Conservation (phyloP, 768 basidiomycete species). For the Amanita polypyramis region DNA sequence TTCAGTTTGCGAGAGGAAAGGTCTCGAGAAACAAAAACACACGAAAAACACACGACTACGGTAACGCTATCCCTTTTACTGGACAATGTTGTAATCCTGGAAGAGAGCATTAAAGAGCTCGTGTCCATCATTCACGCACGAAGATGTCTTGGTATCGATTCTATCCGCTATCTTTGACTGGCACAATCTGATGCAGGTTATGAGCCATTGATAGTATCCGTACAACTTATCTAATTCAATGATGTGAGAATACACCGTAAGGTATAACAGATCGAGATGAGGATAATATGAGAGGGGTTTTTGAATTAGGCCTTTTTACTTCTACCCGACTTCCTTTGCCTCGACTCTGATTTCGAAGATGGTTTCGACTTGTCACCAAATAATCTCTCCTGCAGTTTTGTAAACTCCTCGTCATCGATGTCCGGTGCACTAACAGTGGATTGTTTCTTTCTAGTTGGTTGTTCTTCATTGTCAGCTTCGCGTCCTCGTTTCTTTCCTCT, state of each 20-base stretch:
- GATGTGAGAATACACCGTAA: not conserved
- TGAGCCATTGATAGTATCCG: conserved; percentile 7
- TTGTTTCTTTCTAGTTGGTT: conserved; percentile 41
- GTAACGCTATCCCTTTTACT: conserved; percentile 77
- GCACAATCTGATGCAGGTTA: conserved; percentile 11
- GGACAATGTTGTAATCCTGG: conserved; percentile 91
- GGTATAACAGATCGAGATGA: not conserved
- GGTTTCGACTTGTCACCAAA: conserved; percentile 34
- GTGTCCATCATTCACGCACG: conserved; percentile 79
- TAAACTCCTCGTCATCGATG: conserved; percentile 58
- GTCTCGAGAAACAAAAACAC: conserved; percentile 22
- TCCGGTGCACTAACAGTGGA: conserved; percentile 36
- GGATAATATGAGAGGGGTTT: not conserved
- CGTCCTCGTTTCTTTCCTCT: conserved; percentile 48
- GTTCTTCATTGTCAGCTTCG: conserved; percentile 28
- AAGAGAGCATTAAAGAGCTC: conserved; percentile 92
- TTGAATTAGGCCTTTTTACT: conserved; percentile 19
- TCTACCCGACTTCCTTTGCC: conserved; percentile 21
- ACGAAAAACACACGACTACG: conserved; percentile 20
- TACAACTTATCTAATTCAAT: conserved; percentile 2
- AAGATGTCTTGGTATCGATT: conserved; percentile 76
- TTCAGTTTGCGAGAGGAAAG: conserved; percentile 12
- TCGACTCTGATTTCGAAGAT: conserved; percentile 14
- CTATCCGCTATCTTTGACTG: conserved; percentile 68
- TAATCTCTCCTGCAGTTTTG: conserved; percentile 45